These are phyloP conservation scores for Poa annua DNA, from an alignment of 176 grass and related monocot species.

Conservation along the genomic window DNA sequence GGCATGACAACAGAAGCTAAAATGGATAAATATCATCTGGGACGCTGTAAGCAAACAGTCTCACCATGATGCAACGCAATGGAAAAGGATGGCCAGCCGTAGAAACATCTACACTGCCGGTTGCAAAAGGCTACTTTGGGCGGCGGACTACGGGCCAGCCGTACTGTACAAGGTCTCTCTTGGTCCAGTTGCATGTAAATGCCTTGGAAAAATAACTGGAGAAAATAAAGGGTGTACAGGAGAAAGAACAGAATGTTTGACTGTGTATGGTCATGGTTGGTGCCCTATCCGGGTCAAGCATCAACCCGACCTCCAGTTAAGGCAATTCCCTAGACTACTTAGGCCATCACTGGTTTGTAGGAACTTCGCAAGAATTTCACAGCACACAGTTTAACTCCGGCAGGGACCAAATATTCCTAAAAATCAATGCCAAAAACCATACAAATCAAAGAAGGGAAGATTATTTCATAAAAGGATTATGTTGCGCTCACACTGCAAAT, in stretches of 20 bases:
- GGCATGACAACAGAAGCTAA: not conserved
- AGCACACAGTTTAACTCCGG: not conserved
- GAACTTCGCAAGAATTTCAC: not conserved
- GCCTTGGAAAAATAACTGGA: not conserved
- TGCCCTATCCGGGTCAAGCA: conserved; percentile 18
- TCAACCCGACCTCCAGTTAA: not conserved
- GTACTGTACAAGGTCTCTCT: not conserved
- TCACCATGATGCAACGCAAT: not conserved
- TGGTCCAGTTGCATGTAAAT: not conserved
- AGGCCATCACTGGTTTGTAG: not conserved
- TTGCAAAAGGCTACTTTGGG: not conserved
- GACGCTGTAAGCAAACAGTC: not conserved
- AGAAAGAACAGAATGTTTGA: not conserved
- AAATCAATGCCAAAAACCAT: not conserved
- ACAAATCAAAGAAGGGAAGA: not conserved
- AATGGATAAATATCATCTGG: not conserved
- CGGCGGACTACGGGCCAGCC: not conserved
- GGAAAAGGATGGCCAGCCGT: conserved; percentile 1
- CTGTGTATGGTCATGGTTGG: conserved; percentile 22
- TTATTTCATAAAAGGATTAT: not conserved
- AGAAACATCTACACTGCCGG: not conserved
- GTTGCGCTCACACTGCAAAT: not conserved
- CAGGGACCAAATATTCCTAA: not conserved
- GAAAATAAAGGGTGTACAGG: not conserved
- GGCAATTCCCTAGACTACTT: not conserved